These are phyloP conservation scores for Cladobotryum mycophilum DNA, from an alignment of 2,329 filamentous ascomycete species.

Conservation along the genomic window DNA sequence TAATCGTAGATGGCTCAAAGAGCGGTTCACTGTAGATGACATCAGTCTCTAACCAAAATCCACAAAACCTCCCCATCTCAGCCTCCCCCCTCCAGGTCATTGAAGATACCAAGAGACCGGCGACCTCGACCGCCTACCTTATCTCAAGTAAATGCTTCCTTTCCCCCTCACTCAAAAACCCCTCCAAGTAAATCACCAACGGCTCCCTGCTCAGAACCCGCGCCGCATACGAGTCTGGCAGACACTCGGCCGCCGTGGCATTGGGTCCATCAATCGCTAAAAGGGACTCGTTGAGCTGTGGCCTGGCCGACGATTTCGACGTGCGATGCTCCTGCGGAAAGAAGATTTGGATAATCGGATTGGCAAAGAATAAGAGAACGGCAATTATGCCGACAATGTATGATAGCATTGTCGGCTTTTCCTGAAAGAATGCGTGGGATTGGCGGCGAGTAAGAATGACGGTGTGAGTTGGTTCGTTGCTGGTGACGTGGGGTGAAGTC, in stretches of 20 bases:
- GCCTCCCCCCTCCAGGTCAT: too few relatives aligned
- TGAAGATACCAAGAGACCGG: background rate
- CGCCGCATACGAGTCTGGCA: conserved; percentile 37
- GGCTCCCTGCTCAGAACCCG: conserved; percentile 45
- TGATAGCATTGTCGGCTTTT: conserved; percentile 37
- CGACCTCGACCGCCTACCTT: conserved; percentile 33
- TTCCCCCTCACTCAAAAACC: conserved; percentile 42
- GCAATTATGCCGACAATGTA: conserved; percentile 38
- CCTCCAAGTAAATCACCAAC: conserved; percentile 48
- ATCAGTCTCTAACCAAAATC: background rate
- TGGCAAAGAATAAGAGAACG: conserved; percentile 37
- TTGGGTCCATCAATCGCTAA: conserved; percentile 40
- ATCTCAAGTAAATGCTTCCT: conserved; percentile 42
- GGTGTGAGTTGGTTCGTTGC: too few relatives aligned
- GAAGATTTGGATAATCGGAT: conserved; percentile 36
- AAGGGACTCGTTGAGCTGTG: conserved; percentile 44
- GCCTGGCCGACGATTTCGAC: conserved; percentile 30
- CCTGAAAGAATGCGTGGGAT: background rate
- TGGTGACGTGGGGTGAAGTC: too few relatives aligned
- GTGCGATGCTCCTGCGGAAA: conserved; percentile 19
- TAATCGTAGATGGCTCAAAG: conserved; percentile 46
- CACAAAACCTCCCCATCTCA: too few relatives aligned
- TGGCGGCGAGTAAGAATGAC: too few relatives aligned
- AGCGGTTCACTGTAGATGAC: conserved; percentile 33
- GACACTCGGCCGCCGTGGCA: conserved; percentile 31